Evolutionary conservation across 345 rosid genomes (phyloP).

Genomic region (Rhodamnia rubescens): DNA sequence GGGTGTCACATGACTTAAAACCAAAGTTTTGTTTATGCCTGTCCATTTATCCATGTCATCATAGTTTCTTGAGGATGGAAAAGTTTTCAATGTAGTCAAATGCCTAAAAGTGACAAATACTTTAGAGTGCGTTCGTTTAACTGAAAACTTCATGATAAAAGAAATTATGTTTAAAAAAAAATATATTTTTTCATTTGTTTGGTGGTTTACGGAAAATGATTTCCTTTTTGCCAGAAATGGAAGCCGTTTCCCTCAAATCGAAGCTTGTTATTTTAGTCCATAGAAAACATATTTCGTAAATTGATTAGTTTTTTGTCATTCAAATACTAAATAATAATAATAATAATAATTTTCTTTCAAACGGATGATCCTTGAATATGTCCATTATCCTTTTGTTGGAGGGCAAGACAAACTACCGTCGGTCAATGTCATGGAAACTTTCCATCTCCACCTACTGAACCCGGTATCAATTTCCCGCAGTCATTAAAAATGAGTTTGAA

Average conservation of each 20-base stretch:
- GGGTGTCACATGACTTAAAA: too few relatives aligned
- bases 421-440: too few relatives aligned
- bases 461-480: too few relatives aligned
- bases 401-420: too few relatives aligned
- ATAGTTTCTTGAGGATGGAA: too few relatives aligned
- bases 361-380: neutral
- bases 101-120: too few relatives aligned
- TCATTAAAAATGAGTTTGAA: too few relatives aligned
- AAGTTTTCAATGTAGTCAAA: too few relatives aligned
- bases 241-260: neutral
- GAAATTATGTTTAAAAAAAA: neutral
- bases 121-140: neutral
- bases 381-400: too few relatives aligned
- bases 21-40: too few relatives aligned
- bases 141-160: neutral
- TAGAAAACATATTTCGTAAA: neutral
- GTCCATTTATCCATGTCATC: too few relatives aligned
- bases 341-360: neutral
- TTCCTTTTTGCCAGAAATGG: neutral
- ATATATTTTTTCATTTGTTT: neutral
- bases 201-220: neutral
- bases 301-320: neutral
- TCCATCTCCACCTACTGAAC: too few relatives aligned
- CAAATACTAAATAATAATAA: neutral
- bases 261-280: neutral